Percentiles rank a stretch among this genome's conserved stretches.
Evolutionary conservation across 2,329 filamentous ascomycete species (phyloP).

Genomic region (Pseudogymnoascus sp.): DNA sequence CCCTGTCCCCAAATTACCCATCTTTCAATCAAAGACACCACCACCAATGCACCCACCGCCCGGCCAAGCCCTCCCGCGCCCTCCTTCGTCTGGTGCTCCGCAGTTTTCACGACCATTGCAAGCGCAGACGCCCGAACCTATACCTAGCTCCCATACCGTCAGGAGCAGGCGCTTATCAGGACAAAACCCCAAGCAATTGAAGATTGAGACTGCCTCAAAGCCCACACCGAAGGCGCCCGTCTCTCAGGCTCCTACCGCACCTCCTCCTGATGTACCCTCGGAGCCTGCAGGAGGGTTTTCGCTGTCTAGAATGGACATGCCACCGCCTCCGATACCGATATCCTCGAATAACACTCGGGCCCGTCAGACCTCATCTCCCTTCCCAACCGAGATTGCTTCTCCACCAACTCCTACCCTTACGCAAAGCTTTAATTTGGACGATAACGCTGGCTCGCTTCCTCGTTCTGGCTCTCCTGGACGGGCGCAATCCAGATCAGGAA

Average conservation of each 20-base stretch:
- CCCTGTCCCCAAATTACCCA: slow-evolving; percentile 22
- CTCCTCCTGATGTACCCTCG: neutral
- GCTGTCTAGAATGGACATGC: slow-evolving; percentile 22
- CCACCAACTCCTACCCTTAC: slow-evolving; percentile 27
- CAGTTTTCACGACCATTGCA: slow-evolving; percentile 23
- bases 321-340: slow-evolving; percentile 17
- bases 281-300: slow-evolving; percentile 12
- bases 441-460: slow-evolving; percentile 31
- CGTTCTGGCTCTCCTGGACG: slow-evolving; percentile 47
- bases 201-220: slow-evolving; percentile 65
- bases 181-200: slow-evolving; percentile 71
- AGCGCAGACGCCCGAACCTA: neutral
- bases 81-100: slow-evolving; percentile 36
- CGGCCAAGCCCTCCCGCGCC: slow-evolving; percentile 29
- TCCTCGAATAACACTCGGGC: slow-evolving; percentile 15
- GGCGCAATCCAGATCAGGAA: slow-evolving; percentile 33
- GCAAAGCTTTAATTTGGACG: slow-evolving; percentile 23
- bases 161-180: slow-evolving; percentile 72
- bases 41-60: slow-evolving; percentile 21
- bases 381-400: slow-evolving; percentile 22
- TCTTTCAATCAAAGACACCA: slow-evolving; percentile 20
- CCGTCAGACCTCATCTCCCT: slow-evolving; percentile 23
- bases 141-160: slow-evolving; percentile 40
- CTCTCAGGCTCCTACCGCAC: neutral
- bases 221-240: slow-evolving; percentile 11